These are phyloP conservation scores for Fusarium domesticum DNA, from an alignment of 2,329 filamentous ascomycete species.

Conservation along the genomic window DNA sequence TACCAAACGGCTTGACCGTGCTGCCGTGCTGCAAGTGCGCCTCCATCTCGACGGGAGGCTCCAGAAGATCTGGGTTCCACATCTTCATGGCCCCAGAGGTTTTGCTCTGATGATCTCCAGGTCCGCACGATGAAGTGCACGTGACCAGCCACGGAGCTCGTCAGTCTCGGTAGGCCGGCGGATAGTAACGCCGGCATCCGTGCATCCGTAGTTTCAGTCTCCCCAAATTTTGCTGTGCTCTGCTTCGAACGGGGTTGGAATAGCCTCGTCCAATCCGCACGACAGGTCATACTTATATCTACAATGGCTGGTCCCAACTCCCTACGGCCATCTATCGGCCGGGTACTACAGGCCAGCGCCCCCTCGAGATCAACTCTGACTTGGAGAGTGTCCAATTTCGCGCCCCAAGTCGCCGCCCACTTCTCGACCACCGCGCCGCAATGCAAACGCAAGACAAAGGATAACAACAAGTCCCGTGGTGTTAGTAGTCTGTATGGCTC, in stretches of 20 bases:
- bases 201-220: conserved; percentile 2
- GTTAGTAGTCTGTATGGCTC: conserved; percentile 77
- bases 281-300: conserved; percentile 14
- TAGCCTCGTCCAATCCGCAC: conserved; percentile 16
- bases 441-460: conserved; percentile 54
- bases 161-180: conserved; percentile 4
- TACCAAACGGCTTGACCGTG: not conserved
- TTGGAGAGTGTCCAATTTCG: conserved; percentile 8
- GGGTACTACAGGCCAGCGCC: conserved; percentile 20
- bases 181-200: conserved; percentile 16
- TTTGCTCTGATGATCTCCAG: not conserved
- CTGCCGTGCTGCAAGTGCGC: conserved; percentile 29
- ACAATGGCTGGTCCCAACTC: conserved; percentile 32
- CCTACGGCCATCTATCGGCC: conserved; percentile 29
- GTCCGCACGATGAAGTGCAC: not conserved
- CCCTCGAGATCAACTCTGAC: conserved; percentile 7
- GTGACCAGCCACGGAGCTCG: not conserved
- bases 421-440: conserved; percentile 56
- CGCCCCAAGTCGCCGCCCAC: conserved; percentile 23
- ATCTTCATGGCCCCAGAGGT: not conserved
- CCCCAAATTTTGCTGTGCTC: conserved; percentile 22
- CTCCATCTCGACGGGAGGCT: conserved; percentile 19
- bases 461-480: conserved; percentile 77
- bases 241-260: conserved; percentile 13
- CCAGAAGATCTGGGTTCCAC: conserved; percentile 19